Base-by-base conservation (phyloP, 192 early-diverging fungal genomes). In the Backusella tarrabulga region DNA sequence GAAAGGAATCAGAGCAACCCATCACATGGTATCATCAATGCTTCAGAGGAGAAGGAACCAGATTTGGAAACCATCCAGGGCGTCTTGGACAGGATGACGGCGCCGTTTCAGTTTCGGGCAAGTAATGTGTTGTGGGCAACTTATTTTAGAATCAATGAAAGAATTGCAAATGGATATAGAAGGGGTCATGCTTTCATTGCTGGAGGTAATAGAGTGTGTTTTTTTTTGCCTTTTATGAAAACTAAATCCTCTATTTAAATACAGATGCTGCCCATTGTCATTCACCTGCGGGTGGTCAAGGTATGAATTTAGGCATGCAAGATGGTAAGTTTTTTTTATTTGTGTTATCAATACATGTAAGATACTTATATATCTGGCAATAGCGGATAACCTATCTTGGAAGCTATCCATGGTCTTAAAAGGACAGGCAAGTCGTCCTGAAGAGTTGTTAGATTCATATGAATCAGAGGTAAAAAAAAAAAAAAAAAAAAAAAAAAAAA, bases 361-460 rank as follows among this genome's bases (percentile, higher is more conserved):
- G 32, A 32, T 6, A 70, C 34, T 15, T 52, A 36, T 9, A 17
- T 32, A 12, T 50, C 34, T 52, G 46, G 15, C 21, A 34, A 1
- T 82, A 83, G 83, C 82, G 3, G 67, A 81, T 29, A 85, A 86
- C 34, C 44, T 88, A n/a, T 80, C 82, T 15, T 88, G 87, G 87
- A 88, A 86, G 56, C 56, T 88, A 14, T 81, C 87, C 0, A 44
- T 78, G 9, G 85, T 84, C 1, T 42, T 86, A 17, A 81, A 83
- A 0, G 75, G 77, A 21, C 41, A 56, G n/a, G 77, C 75, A 0
- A 50, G 41, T 0, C 70, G 76, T 17, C 78, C 80, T 14, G 78
- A 78, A 29, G 36, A 70, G 3, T 38, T 87, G 4, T 32, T 87
- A 12, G 83, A 87, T 23, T 77, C 83, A 0, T 87, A 85, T 54